A percentile compares a stretch with the other conserved stretches of the same genome.
These are phyloP conservation scores for Lentinula boryana DNA, from an alignment of 768 basidiomycete genomes.

Conservation along the genomic window DNA sequence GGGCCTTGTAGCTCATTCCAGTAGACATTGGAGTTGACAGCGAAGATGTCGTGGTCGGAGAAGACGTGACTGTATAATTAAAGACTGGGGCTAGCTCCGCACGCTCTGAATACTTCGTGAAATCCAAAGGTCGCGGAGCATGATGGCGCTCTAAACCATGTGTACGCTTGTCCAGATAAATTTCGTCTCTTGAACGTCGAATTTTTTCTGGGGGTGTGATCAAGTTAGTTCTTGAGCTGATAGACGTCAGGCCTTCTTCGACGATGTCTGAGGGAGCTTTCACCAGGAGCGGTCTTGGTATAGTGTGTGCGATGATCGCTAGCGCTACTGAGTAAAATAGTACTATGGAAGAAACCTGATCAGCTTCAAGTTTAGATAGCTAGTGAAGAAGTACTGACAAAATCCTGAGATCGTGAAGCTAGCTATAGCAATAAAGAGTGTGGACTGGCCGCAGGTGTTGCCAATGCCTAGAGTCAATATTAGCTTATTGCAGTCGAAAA, in stretches of 20 bases:
- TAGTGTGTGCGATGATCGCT: not conserved
- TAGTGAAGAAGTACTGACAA: conserved; percentile 19
- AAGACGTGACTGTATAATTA: not conserved
- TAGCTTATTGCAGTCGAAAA: not conserved
- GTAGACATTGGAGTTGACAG: not conserved
- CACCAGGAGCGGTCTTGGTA: not conserved
- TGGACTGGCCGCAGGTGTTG: conserved; percentile 23
- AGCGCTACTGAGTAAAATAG: not conserved
- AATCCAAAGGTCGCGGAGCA: not conserved
- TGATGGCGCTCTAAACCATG: not conserved
- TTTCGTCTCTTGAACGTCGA: not conserved
- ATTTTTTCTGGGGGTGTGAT: not conserved
- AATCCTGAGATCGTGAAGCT: conserved; percentile 27
- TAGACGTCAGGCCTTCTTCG: not conserved
- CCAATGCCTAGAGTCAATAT: conserved; percentile 16
- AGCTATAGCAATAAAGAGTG: conserved; percentile 21
- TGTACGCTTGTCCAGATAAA: not conserved
- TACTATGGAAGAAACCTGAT: too few relatives aligned
- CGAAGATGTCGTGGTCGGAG: not conserved
- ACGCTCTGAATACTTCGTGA: not conserved
- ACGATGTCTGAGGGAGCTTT: not conserved
- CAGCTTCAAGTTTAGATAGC: not conserved
- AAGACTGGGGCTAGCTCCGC: not conserved
- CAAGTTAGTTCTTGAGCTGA: not conserved
- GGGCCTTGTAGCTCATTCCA: not conserved